Evolutionary conservation across 2,329 filamentous ascomycete genomes (phyloP).

Genomic region (Trichoderma harzianum): DNA sequence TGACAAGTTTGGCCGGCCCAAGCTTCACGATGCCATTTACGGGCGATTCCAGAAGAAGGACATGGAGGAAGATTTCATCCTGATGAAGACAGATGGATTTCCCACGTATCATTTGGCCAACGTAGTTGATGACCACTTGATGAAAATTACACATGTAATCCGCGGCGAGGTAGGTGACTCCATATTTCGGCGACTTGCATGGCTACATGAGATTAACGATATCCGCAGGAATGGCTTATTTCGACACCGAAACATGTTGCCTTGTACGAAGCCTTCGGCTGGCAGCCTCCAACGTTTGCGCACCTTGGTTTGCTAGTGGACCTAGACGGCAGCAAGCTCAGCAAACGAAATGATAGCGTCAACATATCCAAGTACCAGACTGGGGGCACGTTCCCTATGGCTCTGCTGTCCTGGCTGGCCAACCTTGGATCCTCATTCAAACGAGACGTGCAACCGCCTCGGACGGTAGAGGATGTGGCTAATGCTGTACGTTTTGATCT

Average conservation of each 20-base stretch:
- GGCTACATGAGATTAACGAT: background rate
- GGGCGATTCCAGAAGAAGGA: slow-evolving; percentile 58
- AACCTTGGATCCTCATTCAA: slow-evolving; percentile 52
- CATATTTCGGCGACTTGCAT: background rate
- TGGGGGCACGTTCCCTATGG: slow-evolving; percentile 44
- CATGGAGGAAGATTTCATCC: slow-evolving; percentile 74
- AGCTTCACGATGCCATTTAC: slow-evolving; percentile 77
- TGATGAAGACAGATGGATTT: slow-evolving; percentile 86
- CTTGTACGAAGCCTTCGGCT: slow-evolving; percentile 74
- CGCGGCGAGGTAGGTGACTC: slow-evolving; percentile 66
- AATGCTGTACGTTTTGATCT: slow-evolving; percentile 52
- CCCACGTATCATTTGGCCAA: slow-evolving; percentile 98
- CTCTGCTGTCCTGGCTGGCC: slow-evolving; percentile 75
- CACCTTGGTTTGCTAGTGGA: slow-evolving; percentile 75
- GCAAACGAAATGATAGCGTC: slow-evolving; percentile 68
- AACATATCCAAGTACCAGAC: slow-evolving; percentile 51
- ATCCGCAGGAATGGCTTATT: slow-evolving; percentile 79
- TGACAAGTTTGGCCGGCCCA: slow-evolving; percentile 50
- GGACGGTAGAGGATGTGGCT: slow-evolving; percentile 65
- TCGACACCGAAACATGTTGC: slow-evolving; percentile 74
- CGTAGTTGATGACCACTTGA: slow-evolving; percentile 91
- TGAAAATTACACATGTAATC: slow-evolving; percentile 95
- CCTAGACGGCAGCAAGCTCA: slow-evolving; percentile 69
- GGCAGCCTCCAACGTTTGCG: slow-evolving; percentile 71
- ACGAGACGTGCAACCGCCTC: slow-evolving; percentile 26